Conservation (phyloP, 2,329 filamentous ascomycete genomes). For the Pyricularia sp. region DNA sequence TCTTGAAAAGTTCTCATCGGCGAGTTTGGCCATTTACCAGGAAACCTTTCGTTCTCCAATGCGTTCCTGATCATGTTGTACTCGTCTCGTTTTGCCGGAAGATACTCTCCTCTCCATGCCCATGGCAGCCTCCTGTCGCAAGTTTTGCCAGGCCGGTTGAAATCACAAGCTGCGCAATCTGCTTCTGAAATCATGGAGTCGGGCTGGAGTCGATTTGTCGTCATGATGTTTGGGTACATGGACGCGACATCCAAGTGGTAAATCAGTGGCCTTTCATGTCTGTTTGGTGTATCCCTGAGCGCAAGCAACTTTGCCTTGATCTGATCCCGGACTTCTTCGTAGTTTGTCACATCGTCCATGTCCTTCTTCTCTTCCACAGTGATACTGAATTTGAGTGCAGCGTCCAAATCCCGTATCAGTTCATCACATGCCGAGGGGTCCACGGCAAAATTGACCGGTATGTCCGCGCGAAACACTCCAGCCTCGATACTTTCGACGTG, state of each 20-base stretch:
- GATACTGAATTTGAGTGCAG: slow-evolving; percentile 80
- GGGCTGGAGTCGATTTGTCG: slow-evolving; percentile 91
- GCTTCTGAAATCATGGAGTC: slow-evolving; percentile 99
- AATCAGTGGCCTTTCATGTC: slow-evolving; percentile 79
- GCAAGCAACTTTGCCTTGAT: slow-evolving; percentile 62
- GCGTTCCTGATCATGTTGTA: slow-evolving; percentile 98
- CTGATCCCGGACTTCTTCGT: slow-evolving; percentile 74
- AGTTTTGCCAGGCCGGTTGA: slow-evolving; percentile 94
- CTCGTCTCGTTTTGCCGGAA: slow-evolving; percentile 92
- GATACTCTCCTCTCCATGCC: slow-evolving; percentile 96
- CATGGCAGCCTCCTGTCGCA: slow-evolving; percentile 92
- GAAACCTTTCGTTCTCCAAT: slow-evolving; percentile 86
- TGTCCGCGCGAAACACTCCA: slow-evolving; percentile 91
- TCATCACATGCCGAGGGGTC: slow-evolving; percentile 86
- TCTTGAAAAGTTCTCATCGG: slow-evolving; percentile 72
- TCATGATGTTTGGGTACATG: slow-evolving; percentile 99
- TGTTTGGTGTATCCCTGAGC: slow-evolving; percentile 74
- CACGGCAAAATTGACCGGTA: slow-evolving; percentile 88
- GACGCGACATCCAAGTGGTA: slow-evolving; percentile 98
- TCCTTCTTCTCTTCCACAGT: slow-evolving; percentile 77
- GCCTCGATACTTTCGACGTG: slow-evolving; percentile 99
- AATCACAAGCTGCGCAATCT: slow-evolving; percentile 94
- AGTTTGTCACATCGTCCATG: slow-evolving; percentile 70
- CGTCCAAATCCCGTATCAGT: slow-evolving; percentile 75
- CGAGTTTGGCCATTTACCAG: slow-evolving; percentile 63